These are phyloP conservation scores for Naganishia kalamii DNA, from an alignment of 768 basidiomycete genomes.

Conservation along the genomic window DNA sequence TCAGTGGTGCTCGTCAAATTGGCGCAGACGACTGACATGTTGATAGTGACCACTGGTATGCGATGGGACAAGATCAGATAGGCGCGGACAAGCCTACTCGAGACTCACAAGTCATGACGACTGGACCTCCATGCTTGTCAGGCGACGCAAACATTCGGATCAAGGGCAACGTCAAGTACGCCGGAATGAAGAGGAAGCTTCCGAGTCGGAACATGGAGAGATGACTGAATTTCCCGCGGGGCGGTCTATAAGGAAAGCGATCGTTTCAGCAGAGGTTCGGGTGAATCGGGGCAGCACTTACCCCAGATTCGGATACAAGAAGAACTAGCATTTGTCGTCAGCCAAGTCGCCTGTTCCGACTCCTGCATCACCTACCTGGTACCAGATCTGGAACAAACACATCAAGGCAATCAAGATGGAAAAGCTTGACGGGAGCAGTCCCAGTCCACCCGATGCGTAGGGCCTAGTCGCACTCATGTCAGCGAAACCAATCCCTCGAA, in stretches of 20 bases:
- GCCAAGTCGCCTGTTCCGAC: not conserved
- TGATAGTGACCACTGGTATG: conserved; percentile 59
- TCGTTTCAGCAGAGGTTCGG: not conserved
- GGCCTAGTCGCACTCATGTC: conserved; percentile 51
- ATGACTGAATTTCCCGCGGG: conserved; percentile 46
- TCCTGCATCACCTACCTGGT: conserved; percentile 61
- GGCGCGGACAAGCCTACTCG: not conserved
- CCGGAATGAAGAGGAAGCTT: conserved; percentile 76
- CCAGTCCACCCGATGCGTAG: conserved; percentile 79
- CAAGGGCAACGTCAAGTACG: conserved; percentile 75
- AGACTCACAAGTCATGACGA: conserved; percentile 62
- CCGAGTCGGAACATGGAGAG: conserved; percentile 47
- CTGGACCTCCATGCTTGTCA: conserved; percentile 62
- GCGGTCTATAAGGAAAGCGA: conserved; percentile 32
- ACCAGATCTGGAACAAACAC: conserved; percentile 88
- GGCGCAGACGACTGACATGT: conserved; percentile 61
- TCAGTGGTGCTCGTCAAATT: conserved; percentile 19
- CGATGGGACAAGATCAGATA: not conserved
- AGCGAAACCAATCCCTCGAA: not conserved
- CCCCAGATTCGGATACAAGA: conserved; percentile 47
- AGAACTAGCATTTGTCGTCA: conserved; percentile 37
- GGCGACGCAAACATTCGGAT: conserved; percentile 63
- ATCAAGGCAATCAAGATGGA: conserved; percentile 78
- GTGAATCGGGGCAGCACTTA: not conserved
- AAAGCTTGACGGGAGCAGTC: conserved; percentile 83